Base-by-base conservation (phyloP, 768 basidiomycete species). In the Leccinum pellstonianum region DNA sequence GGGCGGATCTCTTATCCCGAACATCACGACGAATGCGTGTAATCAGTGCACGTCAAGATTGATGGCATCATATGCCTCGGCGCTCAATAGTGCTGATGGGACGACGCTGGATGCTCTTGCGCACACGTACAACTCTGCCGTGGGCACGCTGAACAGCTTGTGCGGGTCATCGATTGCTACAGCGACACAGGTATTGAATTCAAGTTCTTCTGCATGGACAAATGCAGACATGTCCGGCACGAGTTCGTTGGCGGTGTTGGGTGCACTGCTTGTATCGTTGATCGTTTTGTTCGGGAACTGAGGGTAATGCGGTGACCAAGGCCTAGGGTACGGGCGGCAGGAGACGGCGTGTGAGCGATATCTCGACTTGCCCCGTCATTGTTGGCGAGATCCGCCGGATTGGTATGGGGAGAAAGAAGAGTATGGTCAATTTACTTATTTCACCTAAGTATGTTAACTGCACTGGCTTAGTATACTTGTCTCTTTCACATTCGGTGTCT, bases 11-110 rank as follows among this genome's bases (percentile, higher is more conserved):
- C 74, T 91, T 1, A 85, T 86, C 5, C 76, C 79, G 4, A 58
- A 56, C 58, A 73, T 73, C 21, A 77, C 81, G 15, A 72, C 65
- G 17, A 81, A 80, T 17, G 78, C 83, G 15, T 93, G 91, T 70
- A 86, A 84, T 3, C 59, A 78, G 5, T 93, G 91, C 71, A 83
- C 83, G 21, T 80, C 83, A 70, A 78, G 71, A 61, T 61, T 90
- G 10, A 80, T 93, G 81, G 70, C 68, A 17, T 64, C 78, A 37
- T 92, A 87, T 68, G 77, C 77, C 8, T 57, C 68, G 5, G 81
- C 82, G 7, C 69, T 86, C 52, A 41, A 66, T 23, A 69, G 79
- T 38, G 25, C 68, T 10, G 68, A 70, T 74, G 73, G 63, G 55
- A 72, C 66, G 51, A 68, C 60, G 52, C 62, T 79, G 29, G 65